phyloP scores from a whole-genome alignment of 495 filamentous ascomycete genomes.

The Annulohypoxylon nitens region DNA sequence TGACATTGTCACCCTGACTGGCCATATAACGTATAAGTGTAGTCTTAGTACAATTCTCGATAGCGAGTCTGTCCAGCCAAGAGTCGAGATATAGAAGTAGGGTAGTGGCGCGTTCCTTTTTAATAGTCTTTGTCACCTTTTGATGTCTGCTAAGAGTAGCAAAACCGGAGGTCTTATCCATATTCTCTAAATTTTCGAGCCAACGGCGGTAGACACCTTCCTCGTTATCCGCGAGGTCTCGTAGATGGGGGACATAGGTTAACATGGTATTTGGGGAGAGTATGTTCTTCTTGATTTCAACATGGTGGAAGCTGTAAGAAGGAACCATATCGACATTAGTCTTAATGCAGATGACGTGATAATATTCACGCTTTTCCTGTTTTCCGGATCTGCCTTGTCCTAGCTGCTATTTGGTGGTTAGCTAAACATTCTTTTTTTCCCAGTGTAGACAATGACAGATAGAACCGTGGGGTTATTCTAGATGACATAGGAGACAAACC shows the following conservation, averaged over 20 bases:
- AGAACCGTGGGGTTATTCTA: background rate
- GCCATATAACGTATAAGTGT: slow-evolving; percentile 61
- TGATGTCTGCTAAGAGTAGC: slow-evolving; percentile 57
- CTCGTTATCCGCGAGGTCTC: slow-evolving; percentile 61
- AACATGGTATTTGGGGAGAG: slow-evolving; percentile 63
- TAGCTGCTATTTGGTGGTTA: slow-evolving; percentile 44
- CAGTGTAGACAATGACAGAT: background rate
- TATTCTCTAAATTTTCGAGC: slow-evolving; percentile 62
- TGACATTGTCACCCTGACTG: slow-evolving; percentile 58
- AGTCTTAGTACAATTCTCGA: slow-evolving; percentile 59
- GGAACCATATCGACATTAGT: slow-evolving; percentile 57
- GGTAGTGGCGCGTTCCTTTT: slow-evolving; percentile 59
- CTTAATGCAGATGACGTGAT: slow-evolving; percentile 56
- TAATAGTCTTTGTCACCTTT: slow-evolving; percentile 55
- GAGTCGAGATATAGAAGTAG: slow-evolving; percentile 60
- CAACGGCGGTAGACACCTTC: slow-evolving; percentile 60
- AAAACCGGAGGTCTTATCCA: slow-evolving; percentile 63
- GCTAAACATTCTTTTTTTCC: background rate
- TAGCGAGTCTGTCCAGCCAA: slow-evolving; percentile 58
- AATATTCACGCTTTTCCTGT: slow-evolving; percentile 52
- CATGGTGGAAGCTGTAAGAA: slow-evolving; percentile 61
- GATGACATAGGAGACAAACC: slow-evolving; percentile 45
- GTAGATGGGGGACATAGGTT: slow-evolving; percentile 62
- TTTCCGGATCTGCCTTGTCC: slow-evolving; percentile 54
- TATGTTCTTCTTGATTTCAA: slow-evolving; percentile 65